phyloP scores from a whole-genome alignment of 164 flowering plant genomes.

The Piper betle region DNA sequence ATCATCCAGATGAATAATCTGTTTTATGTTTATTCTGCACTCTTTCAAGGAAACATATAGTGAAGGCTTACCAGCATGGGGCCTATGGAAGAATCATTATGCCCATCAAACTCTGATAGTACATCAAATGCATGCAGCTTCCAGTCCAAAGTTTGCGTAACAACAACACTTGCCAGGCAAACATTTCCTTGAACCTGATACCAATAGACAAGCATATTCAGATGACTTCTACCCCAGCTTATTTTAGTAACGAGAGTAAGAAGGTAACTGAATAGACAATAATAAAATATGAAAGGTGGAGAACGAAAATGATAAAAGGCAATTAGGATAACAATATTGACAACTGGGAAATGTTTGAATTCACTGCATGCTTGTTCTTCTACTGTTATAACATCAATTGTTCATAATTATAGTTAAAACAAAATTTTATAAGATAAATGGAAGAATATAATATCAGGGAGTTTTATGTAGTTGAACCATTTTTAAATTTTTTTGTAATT shows the following conservation, averaged over 20 bases:
- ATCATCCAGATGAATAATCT: neutral
- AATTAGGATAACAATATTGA: no score
- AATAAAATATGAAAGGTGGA: neutral
- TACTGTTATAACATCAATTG: no score
- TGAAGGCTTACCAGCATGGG: conserved; percentile 74
- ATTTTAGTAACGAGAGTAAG: neutral
- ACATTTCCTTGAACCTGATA: conserved; percentile 91
- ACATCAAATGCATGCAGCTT: conserved; percentile 98
- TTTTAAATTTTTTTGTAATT: no score
- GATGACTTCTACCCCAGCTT: neutral
- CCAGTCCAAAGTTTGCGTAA: conserved; percentile 94
- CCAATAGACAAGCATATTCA: neutral
- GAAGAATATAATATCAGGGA: no score
- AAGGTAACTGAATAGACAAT: neutral
- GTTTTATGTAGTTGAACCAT: no score
- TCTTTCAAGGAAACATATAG: neutral
- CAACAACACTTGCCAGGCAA: conserved; percentile 92
- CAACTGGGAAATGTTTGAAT: no score
- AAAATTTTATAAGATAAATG: no score
- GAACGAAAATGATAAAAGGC: no score
- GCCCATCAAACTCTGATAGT: conserved; percentile 90
- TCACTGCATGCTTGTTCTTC: no score
- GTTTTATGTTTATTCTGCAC: neutral
- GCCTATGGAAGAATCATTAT: conserved; percentile 51
- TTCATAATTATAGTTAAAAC: no score